Conservation (phyloP, 345 rosid genomes). For the Eucalyptus tenuipes region DNA sequence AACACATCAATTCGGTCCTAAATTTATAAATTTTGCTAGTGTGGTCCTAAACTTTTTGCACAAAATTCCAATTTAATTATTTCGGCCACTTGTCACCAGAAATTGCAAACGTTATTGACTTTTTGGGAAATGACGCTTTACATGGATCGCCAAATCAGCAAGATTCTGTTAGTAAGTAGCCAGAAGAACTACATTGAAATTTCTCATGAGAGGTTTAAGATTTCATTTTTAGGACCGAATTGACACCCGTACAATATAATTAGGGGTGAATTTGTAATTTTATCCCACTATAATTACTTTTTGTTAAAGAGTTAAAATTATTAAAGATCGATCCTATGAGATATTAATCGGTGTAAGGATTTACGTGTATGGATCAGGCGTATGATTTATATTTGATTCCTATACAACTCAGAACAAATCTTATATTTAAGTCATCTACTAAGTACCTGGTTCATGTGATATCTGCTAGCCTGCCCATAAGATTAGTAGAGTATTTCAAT, state of each 20-base stretch:
- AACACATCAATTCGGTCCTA: fast-evolving
- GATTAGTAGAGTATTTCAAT: neutral
- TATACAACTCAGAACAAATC: neutral
- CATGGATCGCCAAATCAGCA: fast-evolving
- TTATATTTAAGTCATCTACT: neutral
- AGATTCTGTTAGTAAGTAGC: fast-evolving
- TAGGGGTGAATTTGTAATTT: neutral
- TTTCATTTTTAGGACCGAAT: fast-evolving
- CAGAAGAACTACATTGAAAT: neutral
- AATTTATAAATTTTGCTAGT: neutral
- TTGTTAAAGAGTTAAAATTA: neutral
- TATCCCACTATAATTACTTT: neutral
- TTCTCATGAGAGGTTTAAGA: neutral
- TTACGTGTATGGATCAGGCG: neutral
- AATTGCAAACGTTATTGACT: fast-evolving
- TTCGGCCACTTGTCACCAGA: fast-evolving
- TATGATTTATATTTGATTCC: neutral
- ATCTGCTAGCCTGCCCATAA: neutral
- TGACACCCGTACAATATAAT: fast-evolving
- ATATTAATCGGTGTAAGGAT: neutral
- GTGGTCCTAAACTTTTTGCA: neutral
- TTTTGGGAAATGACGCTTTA: fast-evolving
- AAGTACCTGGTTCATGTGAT: neutral
- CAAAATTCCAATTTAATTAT: neutral
- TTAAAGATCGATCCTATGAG: neutral